Percentiles rank a stretch among this genome's conserved stretches.
phyloP scores from a whole-genome alignment of 352 stramenopile genomes.

The Globisporangium orthogonon region DNA sequence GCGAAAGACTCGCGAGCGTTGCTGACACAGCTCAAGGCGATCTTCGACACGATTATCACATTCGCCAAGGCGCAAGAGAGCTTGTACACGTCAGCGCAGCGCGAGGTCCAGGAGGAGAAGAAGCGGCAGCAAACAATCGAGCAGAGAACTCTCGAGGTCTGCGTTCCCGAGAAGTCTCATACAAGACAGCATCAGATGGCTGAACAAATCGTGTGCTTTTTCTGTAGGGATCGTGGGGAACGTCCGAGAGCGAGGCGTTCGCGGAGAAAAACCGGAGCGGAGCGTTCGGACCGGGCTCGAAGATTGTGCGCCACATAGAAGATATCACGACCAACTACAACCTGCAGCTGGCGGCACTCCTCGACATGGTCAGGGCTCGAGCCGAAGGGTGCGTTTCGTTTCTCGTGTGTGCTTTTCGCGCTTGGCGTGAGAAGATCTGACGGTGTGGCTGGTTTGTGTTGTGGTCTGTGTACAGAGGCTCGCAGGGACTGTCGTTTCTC shows the following conservation, averaged over 20 bases:
- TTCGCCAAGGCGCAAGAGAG: constrained; percentile 83
- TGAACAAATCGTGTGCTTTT: background rate
- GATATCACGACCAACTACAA: constrained; percentile 63
- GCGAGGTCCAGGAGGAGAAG: constrained; percentile 62
- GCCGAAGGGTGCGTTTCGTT: constrained; percentile 30
- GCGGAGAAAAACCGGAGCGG: constrained; percentile 23
- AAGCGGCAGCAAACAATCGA: constrained; percentile 40
- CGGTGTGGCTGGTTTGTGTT: background rate
- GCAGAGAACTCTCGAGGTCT: constrained; percentile 40
- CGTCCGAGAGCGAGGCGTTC: constrained; percentile 45
- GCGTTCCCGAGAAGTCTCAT: background rate
- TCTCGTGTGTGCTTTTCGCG: background rate
- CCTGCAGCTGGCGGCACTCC: constrained; percentile 51
- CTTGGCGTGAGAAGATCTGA: background rate
- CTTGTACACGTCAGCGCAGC: constrained; percentile 69
- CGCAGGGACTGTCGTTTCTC: constrained; percentile 80
- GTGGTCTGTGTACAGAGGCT: constrained; percentile 26
- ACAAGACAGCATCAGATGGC: background rate
- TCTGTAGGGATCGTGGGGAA: constrained; percentile 51
- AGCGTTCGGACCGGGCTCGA: constrained; percentile 37
- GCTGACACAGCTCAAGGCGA: constrained; percentile 70
- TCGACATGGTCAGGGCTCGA: constrained; percentile 65
- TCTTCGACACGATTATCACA: constrained; percentile 75
- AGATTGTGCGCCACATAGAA: constrained; percentile 52
- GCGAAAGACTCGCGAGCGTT: constrained; percentile 66